phyloP scores from a whole-genome alignment of 1,139 yeast genomes.

The Geotrichum carabidarum region DNA sequence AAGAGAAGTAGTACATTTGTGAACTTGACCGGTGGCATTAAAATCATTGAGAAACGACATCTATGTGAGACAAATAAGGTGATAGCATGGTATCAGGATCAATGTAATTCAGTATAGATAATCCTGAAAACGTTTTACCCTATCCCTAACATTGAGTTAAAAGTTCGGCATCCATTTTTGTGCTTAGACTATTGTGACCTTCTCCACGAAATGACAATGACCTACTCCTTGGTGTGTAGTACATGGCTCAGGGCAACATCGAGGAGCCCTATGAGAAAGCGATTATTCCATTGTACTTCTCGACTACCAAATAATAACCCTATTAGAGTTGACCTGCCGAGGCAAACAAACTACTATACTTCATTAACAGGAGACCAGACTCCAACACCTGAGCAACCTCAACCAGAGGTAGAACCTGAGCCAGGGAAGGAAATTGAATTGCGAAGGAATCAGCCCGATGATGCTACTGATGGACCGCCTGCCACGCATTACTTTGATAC shows the following conservation, averaged over 20 bases:
- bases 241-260: no score
- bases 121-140: no score
- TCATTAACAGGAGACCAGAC: slow-evolving; percentile 1
- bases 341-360: slow-evolving; percentile 7
- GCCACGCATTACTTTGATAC: slow-evolving; percentile 39
- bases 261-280: no score
- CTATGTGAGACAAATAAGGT: background rate
- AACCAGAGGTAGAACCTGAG: background rate
- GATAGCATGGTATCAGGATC: background rate
- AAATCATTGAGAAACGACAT: background rate
- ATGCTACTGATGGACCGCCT: slow-evolving; percentile 1
- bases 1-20: no score
- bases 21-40: background rate
- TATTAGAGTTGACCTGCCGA: background rate
- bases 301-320: background rate
- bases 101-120: no score
- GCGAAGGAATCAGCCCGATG: slow-evolving; percentile 7
- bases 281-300: background rate
- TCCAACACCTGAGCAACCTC: background rate
- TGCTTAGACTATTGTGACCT: no score
- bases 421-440: slow-evolving; percentile 12
- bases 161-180: no score
- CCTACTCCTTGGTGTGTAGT: no score
- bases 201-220: no score
- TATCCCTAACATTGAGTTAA: no score